phyloP scores from a whole-genome alignment of 257 asterid species.

The Henckelia pumila region DNA sequence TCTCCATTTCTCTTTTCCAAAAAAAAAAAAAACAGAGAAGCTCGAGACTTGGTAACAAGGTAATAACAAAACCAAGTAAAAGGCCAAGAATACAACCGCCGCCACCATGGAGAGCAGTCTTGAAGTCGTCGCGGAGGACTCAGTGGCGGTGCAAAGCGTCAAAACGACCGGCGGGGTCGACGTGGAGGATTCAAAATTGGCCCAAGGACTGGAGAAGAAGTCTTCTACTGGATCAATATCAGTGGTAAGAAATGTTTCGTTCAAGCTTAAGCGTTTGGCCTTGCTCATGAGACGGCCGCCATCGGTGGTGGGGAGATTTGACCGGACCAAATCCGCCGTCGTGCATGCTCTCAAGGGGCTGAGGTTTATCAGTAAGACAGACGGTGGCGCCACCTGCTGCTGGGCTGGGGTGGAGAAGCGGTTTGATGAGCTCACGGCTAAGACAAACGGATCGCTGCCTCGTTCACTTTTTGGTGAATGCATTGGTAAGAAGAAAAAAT shows the following conservation, averaged over 20 bases:
- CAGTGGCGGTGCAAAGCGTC: slow-evolving; percentile 93
- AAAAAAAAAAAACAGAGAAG: not conserved
- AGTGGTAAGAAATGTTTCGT: slow-evolving; percentile 61
- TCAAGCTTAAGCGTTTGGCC: slow-evolving; percentile 64
- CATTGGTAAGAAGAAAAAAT: slow-evolving; percentile 55
- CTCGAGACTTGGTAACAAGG: not conserved
- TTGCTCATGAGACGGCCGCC: slow-evolving; percentile 44
- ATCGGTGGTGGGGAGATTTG: slow-evolving; percentile 33
- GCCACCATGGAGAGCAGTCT: slow-evolving; percentile 74
- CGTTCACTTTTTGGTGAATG: slow-evolving; percentile 74
- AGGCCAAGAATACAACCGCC: not conserved
- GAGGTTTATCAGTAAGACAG: slow-evolving; percentile 75
- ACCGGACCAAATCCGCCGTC: slow-evolving; percentile 67
- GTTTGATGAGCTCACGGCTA: slow-evolving; percentile 51
- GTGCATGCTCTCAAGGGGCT: slow-evolving; percentile 75
- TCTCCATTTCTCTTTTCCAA: too few species aligned
- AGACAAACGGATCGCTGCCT: slow-evolving; percentile 55
- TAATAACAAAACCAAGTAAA: too few species aligned
- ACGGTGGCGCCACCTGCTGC: slow-evolving; percentile 66
- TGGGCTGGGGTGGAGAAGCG: slow-evolving; percentile 74
- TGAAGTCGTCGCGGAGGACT: slow-evolving; percentile 74
- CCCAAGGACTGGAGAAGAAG: slow-evolving; percentile 63
- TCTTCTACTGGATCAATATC: slow-evolving; percentile 40
- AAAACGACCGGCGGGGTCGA: slow-evolving; percentile 78
- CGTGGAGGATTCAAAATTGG: slow-evolving; percentile 82